phyloP scores from a whole-genome alignment of 352 stramenopile species.

The Globisporangium barbulae region DNA sequence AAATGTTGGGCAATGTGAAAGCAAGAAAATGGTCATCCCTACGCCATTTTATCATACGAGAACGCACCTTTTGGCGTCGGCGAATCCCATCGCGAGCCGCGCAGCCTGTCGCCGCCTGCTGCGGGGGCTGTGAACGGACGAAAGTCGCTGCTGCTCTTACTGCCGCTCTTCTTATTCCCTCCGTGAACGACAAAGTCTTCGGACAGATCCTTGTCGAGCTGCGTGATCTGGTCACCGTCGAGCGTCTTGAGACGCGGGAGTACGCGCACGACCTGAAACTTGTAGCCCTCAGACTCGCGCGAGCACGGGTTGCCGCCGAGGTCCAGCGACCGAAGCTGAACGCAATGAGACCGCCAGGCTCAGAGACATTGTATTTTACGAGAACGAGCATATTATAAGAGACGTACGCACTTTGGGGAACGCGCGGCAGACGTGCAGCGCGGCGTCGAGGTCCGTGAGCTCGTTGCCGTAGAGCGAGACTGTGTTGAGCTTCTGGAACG shows the following conservation, averaged over 20 bases:
- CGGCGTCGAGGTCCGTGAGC: slow-evolving; percentile 39
- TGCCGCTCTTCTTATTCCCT: slow-evolving; percentile 14
- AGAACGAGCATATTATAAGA: neutral
- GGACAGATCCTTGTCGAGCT: slow-evolving; percentile 68
- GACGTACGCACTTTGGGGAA: slow-evolving; percentile 40
- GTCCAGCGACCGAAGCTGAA: slow-evolving; percentile 63
- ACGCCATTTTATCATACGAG: too few relatives aligned
- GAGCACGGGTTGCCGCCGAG: slow-evolving; percentile 76
- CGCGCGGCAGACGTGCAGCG: slow-evolving; percentile 46
- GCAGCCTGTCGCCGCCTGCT: slow-evolving; percentile 5
- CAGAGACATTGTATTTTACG: neutral
- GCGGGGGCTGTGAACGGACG: slow-evolving; percentile 40
- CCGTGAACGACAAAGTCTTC: slow-evolving; percentile 51
- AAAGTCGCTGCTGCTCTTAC: slow-evolving; percentile 15
- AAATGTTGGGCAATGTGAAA: too few relatives aligned
- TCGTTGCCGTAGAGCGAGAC: slow-evolving; percentile 62
- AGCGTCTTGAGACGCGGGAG: slow-evolving; percentile 63
- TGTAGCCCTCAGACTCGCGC: slow-evolving; percentile 56
- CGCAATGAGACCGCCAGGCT: neutral
- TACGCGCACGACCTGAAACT: slow-evolving; percentile 61
- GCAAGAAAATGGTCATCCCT: too few relatives aligned
- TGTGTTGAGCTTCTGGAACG: slow-evolving; percentile 49
- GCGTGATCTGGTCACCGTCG: slow-evolving; percentile 70
- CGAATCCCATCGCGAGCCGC: slow-evolving; percentile 11
- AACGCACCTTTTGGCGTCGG: slow-evolving; percentile 10